Conservation (phyloP, 1,284 basidiomycete genomes). For the Cutaneotrichosporon cutaneum region DNA sequence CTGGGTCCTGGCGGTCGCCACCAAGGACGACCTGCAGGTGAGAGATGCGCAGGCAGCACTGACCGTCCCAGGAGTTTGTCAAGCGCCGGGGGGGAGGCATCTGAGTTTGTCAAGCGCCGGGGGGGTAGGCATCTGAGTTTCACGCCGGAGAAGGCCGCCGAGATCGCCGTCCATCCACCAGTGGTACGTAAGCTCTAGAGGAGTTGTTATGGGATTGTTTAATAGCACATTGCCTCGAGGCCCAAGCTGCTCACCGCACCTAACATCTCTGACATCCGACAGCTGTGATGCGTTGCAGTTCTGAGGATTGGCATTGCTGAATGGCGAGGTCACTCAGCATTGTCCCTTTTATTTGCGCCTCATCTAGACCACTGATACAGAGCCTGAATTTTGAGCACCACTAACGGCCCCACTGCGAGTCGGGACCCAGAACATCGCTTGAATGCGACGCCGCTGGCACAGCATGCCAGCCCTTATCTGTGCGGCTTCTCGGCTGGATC, state of each 20-base stretch:
- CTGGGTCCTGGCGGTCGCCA: slow-evolving; percentile 82
- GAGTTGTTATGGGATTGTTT: background rate
- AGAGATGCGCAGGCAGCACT: background rate
- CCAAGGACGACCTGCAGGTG: slow-evolving; percentile 72
- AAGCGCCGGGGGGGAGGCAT: slow-evolving; percentile 30
- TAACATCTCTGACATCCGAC: background rate
- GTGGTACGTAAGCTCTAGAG: background rate
- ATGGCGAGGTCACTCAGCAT: too few species aligned
- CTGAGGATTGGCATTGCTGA: too few species aligned
- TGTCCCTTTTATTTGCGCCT: too few species aligned
- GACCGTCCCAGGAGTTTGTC: slow-evolving; percentile 38
- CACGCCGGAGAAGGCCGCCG: background rate
- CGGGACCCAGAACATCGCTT: too few species aligned
- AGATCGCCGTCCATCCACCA: background rate
- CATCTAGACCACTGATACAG: too few species aligned
- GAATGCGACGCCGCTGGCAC: too few species aligned
- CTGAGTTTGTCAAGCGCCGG: slow-evolving; percentile 28
- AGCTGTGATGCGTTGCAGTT: background rate
- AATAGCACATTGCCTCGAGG: background rate
- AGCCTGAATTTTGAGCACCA: too few species aligned
- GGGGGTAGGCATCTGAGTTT: slow-evolving; percentile 22
- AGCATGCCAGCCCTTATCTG: too few species aligned
- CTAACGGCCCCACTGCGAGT: too few species aligned
- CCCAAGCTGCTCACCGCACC: background rate
- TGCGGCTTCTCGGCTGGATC: too few species aligned